Percentiles rank a stretch among this genome's conserved stretches.
These are phyloP conservation scores for Aspergillus sp. DNA, from an alignment of 2,329 filamentous ascomycete genomes.

Conservation along the genomic window DNA sequence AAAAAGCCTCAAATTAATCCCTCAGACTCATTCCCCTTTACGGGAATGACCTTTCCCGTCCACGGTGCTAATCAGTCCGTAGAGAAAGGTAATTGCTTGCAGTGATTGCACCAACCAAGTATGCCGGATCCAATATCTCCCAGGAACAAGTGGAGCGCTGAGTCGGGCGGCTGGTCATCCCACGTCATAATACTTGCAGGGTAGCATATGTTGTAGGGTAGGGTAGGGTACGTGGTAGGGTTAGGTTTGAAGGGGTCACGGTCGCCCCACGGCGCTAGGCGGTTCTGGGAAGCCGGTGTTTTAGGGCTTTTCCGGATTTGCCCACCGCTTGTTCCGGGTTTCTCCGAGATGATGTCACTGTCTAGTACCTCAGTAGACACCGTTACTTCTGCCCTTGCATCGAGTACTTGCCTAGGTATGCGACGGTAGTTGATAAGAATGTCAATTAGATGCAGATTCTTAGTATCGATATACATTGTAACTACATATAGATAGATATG, in stretches of 20 bases:
- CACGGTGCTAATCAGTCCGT: neutral
- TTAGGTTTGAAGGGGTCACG: slow-evolving; percentile 5
- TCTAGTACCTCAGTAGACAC: too few relatives aligned
- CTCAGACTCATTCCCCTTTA: neutral
- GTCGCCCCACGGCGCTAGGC: neutral
- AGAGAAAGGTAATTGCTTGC: neutral
- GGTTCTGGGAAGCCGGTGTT: slow-evolving; percentile 20
- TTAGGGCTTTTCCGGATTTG: slow-evolving; percentile 19
- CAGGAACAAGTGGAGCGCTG: neutral
- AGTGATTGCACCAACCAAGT: neutral
- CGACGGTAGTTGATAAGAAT: too few relatives aligned
- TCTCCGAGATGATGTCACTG: slow-evolving; percentile 8
- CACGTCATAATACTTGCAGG: neutral
- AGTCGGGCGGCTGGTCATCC: too few relatives aligned
- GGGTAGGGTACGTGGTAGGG: slow-evolving; percentile 4
- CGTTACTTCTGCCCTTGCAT: neutral
- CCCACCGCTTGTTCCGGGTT: slow-evolving; percentile 18
- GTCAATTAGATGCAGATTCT: too few relatives aligned
- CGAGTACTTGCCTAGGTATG: too few relatives aligned
- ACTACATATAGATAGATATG: too few relatives aligned
- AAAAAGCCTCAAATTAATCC: slow-evolving; percentile 1
- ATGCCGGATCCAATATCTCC: neutral
- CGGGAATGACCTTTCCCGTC: neutral
- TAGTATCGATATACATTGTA: too few relatives aligned
- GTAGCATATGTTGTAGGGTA: neutral